These are phyloP conservation scores for Candida gorgasii DNA, from an alignment of 805 yeast species.

Conservation along the genomic window DNA sequence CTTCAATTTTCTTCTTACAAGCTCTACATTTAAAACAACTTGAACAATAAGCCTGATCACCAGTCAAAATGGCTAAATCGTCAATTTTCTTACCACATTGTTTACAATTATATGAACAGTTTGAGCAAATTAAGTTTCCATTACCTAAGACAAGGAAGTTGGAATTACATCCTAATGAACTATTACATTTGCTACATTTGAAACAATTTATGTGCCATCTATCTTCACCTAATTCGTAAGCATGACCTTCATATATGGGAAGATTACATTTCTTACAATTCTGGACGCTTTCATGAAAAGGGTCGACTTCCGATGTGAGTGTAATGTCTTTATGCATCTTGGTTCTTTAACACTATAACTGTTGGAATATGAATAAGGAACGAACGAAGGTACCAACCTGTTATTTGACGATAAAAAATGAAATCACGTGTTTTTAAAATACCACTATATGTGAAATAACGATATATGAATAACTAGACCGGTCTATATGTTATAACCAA, in stretches of 20 bases:
- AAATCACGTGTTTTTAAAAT: background rate
- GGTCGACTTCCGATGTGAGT: slow-evolving; percentile 10
- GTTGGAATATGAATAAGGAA: background rate
- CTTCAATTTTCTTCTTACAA: slow-evolving; percentile 83
- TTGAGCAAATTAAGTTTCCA: slow-evolving; percentile 85
- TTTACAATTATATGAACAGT: slow-evolving; percentile 89
- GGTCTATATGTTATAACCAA: background rate
- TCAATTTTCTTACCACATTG: slow-evolving; percentile 85
- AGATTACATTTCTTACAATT: slow-evolving; percentile 41
- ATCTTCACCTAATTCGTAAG: slow-evolving; percentile 90
- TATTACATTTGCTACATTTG: slow-evolving; percentile 80
- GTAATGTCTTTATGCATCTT: slow-evolving; percentile 8
- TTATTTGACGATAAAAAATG: background rate
- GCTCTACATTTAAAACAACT: slow-evolving; percentile 86
- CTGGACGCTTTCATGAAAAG: slow-evolving; percentile 19
- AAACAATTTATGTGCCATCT: slow-evolving; percentile 97
- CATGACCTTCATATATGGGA: slow-evolving; percentile 83
- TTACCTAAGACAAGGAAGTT: slow-evolving; percentile 91
- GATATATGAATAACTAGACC: background rate
- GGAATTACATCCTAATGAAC: slow-evolving; percentile 79
- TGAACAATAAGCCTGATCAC: slow-evolving; percentile 93
- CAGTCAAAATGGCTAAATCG: slow-evolving; percentile 91
- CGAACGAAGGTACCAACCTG: too few species aligned
- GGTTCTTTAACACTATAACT: background rate
- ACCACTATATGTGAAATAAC: background rate